These are phyloP conservation scores for Lithohypha guttulata DNA, from an alignment of 2,329 filamentous ascomycete genomes.

Conservation along the genomic window DNA sequence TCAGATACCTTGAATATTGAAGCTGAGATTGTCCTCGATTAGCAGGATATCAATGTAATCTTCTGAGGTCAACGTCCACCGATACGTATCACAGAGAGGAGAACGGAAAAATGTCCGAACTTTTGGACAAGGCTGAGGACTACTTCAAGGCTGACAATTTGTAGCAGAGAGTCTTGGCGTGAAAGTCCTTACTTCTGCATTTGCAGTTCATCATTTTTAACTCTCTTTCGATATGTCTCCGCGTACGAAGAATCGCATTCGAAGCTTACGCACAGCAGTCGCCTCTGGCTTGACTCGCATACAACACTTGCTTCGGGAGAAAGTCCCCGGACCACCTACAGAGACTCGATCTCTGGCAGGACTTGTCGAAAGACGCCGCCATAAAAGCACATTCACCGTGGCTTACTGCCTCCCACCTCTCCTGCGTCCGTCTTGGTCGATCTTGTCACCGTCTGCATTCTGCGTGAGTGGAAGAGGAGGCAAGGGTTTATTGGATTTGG, in stretches of 20 bases:
- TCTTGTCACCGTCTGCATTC: conserved; percentile 45
- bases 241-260: conserved; percentile 99
- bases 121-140: conserved; percentile 2
- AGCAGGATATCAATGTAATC: too few relatives aligned
- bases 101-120: not conserved
- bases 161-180: not conserved
- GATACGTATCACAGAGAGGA: conserved; percentile 1
- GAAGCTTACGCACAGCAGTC: conserved; percentile 86
- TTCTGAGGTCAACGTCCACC: not conserved
- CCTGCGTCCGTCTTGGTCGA: conserved; percentile 29
- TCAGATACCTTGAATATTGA: too few relatives aligned
- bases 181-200: not conserved
- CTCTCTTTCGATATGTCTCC: conserved; percentile 39
- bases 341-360: conserved; percentile 41
- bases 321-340: conserved; percentile 99
- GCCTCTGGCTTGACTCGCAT: conserved; percentile 26
- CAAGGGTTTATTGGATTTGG: conserved; percentile 21
- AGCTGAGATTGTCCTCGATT: too few relatives aligned
- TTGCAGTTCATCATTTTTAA: conserved; percentile 5
- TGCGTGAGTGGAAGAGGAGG: conserved; percentile 29
- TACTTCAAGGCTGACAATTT: not conserved
- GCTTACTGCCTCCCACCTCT: conserved; percentile 59
- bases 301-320: conserved; percentile 80
- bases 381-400: conserved; percentile 86
- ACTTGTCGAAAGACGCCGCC: conserved; percentile 97